Base-by-base conservation (phyloP, 1,139 yeast species). In the Hansenula anomala region DNA sequence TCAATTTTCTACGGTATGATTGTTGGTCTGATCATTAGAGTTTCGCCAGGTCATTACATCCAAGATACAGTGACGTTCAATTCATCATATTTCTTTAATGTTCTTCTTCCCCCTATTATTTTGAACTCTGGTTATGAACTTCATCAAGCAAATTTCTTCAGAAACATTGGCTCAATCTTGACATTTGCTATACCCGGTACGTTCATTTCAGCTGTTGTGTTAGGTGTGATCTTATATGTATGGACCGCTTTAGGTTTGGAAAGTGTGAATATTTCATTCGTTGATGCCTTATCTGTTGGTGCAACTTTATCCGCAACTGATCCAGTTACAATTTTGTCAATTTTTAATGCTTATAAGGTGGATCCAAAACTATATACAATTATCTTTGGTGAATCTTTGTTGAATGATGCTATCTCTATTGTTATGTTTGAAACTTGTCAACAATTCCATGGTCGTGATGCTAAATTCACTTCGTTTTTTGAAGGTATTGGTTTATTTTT, bases 381-480 rank as follows among this genome's bases (percentile, higher is more conserved):
- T 48, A 92, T 94, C 44, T 92, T 94, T 60, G 99, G 99, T 34
- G 99, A 94, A 63, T 86, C 96, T 6, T 69, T 94, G 47, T 68
- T 94, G 42, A 94, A 94, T 59, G 99, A 94, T 66, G 98, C 99
- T 32, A 95, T 94, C 46, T 90, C 97, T 46, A 94, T 94, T 60
- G 98, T 94, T 52, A 92, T 94, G 95, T 94, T 94, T 66, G 98
- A 94, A 67, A 94, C 99, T 0, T 90, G 97, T 56, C 97, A 90
- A 62, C 88, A 89, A 61, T 88, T 94, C 61, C 95, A 90, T 54
- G 97, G 96, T 30, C 84, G 87, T 52, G 73, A 75, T 16, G 86
- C 92, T 11, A 77, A 78, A 37, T 70, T 90, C 46, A 71, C 88
- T 8, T 83, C 92, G 15, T 65, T 92, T 37, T 88, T 94, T 60